Evolutionary conservation across 1,284 basidiomycete genomes (phyloP), one percentile per base, ranked within the genome.

Genomic region (Heterobasidion parviporum): DNA sequence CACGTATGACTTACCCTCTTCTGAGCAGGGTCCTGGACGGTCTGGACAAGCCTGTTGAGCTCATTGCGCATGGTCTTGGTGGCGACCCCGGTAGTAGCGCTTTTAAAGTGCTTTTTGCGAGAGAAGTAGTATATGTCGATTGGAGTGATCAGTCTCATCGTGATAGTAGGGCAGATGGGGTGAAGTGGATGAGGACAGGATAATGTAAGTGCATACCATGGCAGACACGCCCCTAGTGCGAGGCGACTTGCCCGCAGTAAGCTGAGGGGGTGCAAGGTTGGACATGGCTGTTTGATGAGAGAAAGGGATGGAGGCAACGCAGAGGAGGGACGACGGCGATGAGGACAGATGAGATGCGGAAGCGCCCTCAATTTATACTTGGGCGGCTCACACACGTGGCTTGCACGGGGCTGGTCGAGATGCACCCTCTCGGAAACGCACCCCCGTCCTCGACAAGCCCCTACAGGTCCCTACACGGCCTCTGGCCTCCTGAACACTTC

Each of bases 41-140:
- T 85, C 63, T 78, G 75, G 63, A 96, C 91, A 78, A 98, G 87
- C 68, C 83, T 83, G 71, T 91, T 89, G 72, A 98, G 86, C 77
- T 98, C 94, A 68, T 97, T 96, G 74, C 92, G 85, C 94, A 97
- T 97, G 47, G 93, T 80, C 78, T 95, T 96, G 67, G 93, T 89
- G 32, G 94, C 89, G 61, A 97, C 90, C 64, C 94, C 94, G 51
- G 94, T 97, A 52, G 94, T 94, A 60, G 94, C 94, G 48, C 91
- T 94, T 78, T 95, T 94, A 82, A 96, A 96, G 77, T 95, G 60
- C 83, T 58, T 49, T 46, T 48, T 48, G 16, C 41, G 50, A 38
- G 49, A 50, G 46, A 43, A 18, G 34, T 33, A 41, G 34, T 50
- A 26, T 14, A 41, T 38, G 50, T 49, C 36, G 4, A 51, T 41